Evolutionary conservation across 202 grass and related monocot genomes (phyloP).

Genomic region (Setaria italica): DNA sequence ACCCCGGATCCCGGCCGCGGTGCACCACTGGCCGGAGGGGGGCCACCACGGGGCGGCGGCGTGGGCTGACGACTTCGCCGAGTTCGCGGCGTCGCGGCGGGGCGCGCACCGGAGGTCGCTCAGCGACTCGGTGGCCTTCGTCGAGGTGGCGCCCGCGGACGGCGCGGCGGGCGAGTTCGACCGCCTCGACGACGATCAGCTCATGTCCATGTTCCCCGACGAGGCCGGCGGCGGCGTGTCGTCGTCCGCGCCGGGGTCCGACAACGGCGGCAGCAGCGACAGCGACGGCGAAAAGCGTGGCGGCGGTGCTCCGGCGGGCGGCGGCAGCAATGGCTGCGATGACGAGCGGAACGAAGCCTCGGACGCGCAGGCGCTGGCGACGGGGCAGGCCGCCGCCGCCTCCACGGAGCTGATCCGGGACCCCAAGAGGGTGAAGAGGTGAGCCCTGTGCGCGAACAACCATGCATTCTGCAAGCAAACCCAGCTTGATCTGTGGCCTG

Average conservation of each 20-base stretch:
- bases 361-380: constrained; percentile 7
- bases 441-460: background rate
- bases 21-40: constrained; percentile 50
- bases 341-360: constrained; percentile 23
- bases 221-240: constrained; percentile 9
- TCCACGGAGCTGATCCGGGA: constrained; percentile 57
- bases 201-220: constrained; percentile 79
- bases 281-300: constrained; percentile 52
- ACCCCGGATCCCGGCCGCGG: constrained; percentile 60
- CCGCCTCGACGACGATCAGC: constrained; percentile 79
- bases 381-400: constrained; percentile 10
- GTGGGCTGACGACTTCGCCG: constrained; percentile 86
- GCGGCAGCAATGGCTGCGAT: constrained; percentile 7
- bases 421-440: constrained; percentile 97
- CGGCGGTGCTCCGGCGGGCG: background rate
- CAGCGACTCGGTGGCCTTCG: constrained; percentile 82
- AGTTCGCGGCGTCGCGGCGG: constrained; percentile 77
- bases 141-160: constrained; percentile 62
- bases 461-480: background rate
- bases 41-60: constrained; percentile 44
- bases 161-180: constrained; percentile 60
- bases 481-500: background rate
- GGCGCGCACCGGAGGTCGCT: constrained; percentile 71
- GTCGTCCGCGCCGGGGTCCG: constrained; percentile 49
- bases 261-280: constrained; percentile 47